Evolutionary conservation across 1,139 yeast species (phyloP), one percentile per base, ranked within the genome.

Genomic region (Yamadazyma triangularis): DNA sequence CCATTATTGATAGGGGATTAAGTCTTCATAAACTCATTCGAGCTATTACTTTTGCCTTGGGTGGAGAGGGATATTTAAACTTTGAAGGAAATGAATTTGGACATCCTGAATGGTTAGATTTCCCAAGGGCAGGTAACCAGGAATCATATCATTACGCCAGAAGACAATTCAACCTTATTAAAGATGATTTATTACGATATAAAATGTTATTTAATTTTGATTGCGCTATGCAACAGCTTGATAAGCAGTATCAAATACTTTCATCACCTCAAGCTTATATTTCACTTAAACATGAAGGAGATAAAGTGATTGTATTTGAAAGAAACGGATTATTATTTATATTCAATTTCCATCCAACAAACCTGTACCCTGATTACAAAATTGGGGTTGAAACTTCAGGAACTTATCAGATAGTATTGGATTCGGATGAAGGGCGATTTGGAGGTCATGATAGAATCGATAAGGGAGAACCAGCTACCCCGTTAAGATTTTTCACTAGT

Each of bases 21-120:
- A 77, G 96, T 8, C 66, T 91, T 40, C 98, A 91, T 62, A 91
- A 91, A 57, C 59, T 91, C 76, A 89, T 91, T 41, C 71, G 98
- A 41, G 69, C 91, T 37, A 51, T 89, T 20, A 89, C 97, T 1
- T 91, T 86, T 50, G 64, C 91, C 0, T 67, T 91, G 15, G 97
- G 97, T 29, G 98, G 98, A 36, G 97, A 91, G 57, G 96, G 95
- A 0, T 91, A 89, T 53, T 73, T 91, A 50, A 89, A 88, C 53
- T 91, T 91, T 51, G 97, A 89, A 64, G 98, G 98, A 35, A 91
- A 91, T 51, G 98, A 91, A 60, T 91, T 91, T 63, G 98, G 98
- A 11, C 98, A 91, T 50, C 98, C 98, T 3, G 98, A 91, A 56
- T 91, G 98, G 98, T 72, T 91, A 29, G 98, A 91, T 57, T 91